Percentiles rank a stretch among this genome's conserved stretches.
These are phyloP conservation scores for Irpex lacteus DNA, from an alignment of 1,284 basidiomycete genomes.

Conservation along the genomic window DNA sequence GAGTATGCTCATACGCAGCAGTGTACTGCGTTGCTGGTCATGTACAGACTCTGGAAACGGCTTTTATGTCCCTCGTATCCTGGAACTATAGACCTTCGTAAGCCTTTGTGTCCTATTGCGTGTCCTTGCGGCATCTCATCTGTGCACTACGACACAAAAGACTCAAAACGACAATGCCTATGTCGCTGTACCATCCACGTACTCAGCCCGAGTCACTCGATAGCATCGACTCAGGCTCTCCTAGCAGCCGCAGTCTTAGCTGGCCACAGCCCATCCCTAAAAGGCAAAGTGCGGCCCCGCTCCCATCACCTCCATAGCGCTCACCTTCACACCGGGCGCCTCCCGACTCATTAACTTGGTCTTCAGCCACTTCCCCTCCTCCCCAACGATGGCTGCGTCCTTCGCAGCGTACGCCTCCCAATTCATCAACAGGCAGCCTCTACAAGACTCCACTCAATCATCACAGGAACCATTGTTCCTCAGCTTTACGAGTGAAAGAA, in stretches of 20 bases:
- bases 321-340: neutral
- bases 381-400: constrained; percentile 45
- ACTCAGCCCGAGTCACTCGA: neutral
- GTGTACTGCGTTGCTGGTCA: too few species aligned
- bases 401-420: constrained; percentile 70
- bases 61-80: too few species aligned
- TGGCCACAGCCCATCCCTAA: neutral
- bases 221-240: neutral
- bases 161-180: neutral
- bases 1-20: too few species aligned
- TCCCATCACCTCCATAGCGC: neutral
- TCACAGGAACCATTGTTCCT: constrained; percentile 78
- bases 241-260: neutral
- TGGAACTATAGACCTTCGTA: too few species aligned
- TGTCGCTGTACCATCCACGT: neutral
- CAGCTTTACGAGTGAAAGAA: constrained; percentile 69
- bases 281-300: neutral
- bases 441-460: constrained; percentile 41
- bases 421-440: constrained; percentile 54
- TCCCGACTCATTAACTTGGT: neutral
- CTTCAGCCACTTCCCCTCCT: neutral
- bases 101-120: too few species aligned
- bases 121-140: too few species aligned
- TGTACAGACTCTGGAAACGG: too few species aligned
- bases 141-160: too few species aligned